Conservation (phyloP, 2,329 filamentous ascomycete species). For the Stenocarpella maydis region DNA sequence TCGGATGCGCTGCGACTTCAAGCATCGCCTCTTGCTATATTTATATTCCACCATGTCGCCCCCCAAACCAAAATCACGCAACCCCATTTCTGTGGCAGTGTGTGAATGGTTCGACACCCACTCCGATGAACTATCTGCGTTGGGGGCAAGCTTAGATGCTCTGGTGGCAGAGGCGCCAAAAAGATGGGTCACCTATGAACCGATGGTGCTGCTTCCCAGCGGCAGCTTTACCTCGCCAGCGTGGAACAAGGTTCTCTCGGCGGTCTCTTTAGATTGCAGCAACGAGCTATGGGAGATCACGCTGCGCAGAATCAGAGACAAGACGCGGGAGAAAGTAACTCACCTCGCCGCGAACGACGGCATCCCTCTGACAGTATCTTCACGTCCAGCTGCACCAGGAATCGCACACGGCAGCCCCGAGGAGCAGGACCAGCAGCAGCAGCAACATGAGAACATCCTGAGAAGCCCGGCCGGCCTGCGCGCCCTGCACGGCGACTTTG, state of each 20-base stretch:
- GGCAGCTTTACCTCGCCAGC: constrained; percentile 59
- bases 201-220: constrained; percentile 67
- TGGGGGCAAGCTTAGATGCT: constrained; percentile 30
- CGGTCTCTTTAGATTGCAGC: constrained; percentile 39
- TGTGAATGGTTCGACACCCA: constrained; percentile 45
- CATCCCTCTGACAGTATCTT: constrained; percentile 58
- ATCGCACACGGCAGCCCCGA: not conserved
- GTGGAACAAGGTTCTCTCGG: constrained; percentile 51
- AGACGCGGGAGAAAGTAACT: constrained; percentile 53
- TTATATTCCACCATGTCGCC: constrained; percentile 31
- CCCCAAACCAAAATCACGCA: constrained; percentile 44
- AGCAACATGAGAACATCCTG: constrained; percentile 69
- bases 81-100: constrained; percentile 48
- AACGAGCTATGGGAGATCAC: constrained; percentile 57
- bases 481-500: constrained; percentile 79
- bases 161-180: constrained; percentile 58
- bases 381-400: not conserved
- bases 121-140: not conserved
- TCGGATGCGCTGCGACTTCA: constrained; percentile 1
- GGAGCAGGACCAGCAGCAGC: constrained; percentile 38
- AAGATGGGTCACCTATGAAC: constrained; percentile 67
- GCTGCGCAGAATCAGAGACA: constrained; percentile 56
- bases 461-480: constrained; percentile 76
- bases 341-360: constrained; percentile 69
- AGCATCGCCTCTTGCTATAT: not conserved